Evolutionary conservation across 192 early-diverging fungal species (phyloP).

Genomic region (Umbelopsis ramanniana): DNA sequence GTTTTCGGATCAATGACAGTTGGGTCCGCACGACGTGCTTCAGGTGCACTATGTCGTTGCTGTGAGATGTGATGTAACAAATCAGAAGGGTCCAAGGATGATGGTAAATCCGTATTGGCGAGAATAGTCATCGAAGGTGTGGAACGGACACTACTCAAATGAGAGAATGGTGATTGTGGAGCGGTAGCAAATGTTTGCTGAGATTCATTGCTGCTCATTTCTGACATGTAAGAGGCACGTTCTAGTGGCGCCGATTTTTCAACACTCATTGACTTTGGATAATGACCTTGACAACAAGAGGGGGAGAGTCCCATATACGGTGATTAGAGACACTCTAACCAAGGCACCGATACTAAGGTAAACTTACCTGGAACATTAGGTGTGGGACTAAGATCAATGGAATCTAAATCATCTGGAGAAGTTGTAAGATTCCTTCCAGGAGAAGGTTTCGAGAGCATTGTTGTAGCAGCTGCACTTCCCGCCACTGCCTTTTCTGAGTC

Average conservation of each 20-base stretch:
- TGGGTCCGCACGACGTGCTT: background rate
- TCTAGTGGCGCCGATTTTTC: background rate
- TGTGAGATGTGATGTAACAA: background rate
- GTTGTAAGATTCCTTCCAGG: background rate
- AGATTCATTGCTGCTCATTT: conserved; percentile 16
- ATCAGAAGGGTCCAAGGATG: background rate
- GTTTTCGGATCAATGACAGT: background rate
- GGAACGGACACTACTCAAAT: conserved; percentile 2
- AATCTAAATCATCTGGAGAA: background rate
- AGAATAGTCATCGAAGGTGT: background rate
- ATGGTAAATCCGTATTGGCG: background rate
- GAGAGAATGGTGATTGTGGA: conserved; percentile 4
- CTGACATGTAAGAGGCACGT: conserved; percentile 18
- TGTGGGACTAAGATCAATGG: background rate
- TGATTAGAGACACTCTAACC: background rate
- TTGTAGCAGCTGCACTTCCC: too few relatives aligned
- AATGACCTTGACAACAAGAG: conserved; percentile 12
- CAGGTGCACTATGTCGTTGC: conserved; percentile 13
- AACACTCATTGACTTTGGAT: background rate
- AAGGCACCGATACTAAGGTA: background rate
- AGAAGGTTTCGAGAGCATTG: background rate
- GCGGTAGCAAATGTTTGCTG: conserved; percentile 9
- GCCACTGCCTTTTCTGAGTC: background rate
- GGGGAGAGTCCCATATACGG: background rate
- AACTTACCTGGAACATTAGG: background rate